These are phyloP conservation scores for Clonostachys solani DNA, from an alignment of 2,329 filamentous ascomycete species.

Conservation along the genomic window DNA sequence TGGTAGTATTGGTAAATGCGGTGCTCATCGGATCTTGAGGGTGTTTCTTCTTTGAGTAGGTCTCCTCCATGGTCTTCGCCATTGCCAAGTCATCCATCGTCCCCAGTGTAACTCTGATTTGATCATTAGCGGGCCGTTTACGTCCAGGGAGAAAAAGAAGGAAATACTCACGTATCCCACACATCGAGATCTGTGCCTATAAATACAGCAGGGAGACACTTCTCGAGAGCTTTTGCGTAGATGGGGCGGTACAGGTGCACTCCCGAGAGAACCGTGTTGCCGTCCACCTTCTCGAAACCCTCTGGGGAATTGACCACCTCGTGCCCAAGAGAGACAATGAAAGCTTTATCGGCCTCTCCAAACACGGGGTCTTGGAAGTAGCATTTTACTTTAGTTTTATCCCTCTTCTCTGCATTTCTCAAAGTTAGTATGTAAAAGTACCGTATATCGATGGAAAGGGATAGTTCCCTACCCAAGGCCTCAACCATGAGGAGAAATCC, in stretches of 20 bases:
- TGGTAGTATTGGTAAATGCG: slow-evolving; percentile 16
- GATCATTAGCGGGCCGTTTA: not conserved
- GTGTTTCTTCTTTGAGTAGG: slow-evolving; percentile 9
- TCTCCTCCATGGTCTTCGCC: slow-evolving; percentile 16
- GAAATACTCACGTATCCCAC: slow-evolving; percentile 47
- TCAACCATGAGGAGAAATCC: slow-evolving; percentile 46
- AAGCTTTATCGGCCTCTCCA: slow-evolving; percentile 39
- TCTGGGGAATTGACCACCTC: slow-evolving; percentile 43
- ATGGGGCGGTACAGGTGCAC: slow-evolving; percentile 54
- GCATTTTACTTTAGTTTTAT: slow-evolving; percentile 28
- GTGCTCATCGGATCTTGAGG: slow-evolving; percentile 11
- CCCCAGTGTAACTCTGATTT: slow-evolving; percentile 7
- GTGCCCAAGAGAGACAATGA: slow-evolving; percentile 52
- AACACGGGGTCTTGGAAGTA: slow-evolving; percentile 53
- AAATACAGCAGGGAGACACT: slow-evolving; percentile 44
- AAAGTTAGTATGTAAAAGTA: not conserved
- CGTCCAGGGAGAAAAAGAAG: not conserved
- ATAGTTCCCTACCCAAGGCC: slow-evolving; percentile 26
- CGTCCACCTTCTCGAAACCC: slow-evolving; percentile 45
- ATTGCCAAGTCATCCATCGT: slow-evolving; percentile 11
- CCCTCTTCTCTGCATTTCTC: slow-evolving; percentile 9
- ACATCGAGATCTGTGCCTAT: slow-evolving; percentile 50
- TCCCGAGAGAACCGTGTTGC: slow-evolving; percentile 52
- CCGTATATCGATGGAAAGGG: not conserved
- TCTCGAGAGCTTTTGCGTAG: slow-evolving; percentile 45